A percentile compares a stretch with the other conserved stretches of the same genome.
phyloP scores from a whole-genome alignment of 139 green algal genomes.

The Monoraphidium neglectum region DNA sequence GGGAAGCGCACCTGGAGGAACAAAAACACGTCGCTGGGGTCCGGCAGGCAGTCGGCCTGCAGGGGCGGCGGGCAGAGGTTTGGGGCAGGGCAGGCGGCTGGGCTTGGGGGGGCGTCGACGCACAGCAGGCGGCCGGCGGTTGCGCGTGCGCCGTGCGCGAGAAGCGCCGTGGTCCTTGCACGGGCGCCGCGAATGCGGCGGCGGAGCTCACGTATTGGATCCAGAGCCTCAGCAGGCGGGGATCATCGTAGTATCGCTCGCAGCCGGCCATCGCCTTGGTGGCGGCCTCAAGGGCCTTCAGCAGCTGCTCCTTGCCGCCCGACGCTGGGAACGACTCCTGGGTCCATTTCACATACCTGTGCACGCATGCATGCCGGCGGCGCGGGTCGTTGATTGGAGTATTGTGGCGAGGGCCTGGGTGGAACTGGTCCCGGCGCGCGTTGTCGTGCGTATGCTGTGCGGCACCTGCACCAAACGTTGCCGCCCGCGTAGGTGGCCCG shows the following conservation, averaged over 20 bases:
- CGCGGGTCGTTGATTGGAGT: background rate
- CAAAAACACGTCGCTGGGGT: constrained; percentile 88
- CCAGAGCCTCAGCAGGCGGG: constrained; percentile 92
- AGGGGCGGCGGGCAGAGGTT: background rate
- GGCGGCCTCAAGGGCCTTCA: constrained; percentile 85
- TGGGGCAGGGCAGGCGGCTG: too few species aligned
- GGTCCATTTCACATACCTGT: constrained; percentile 92
- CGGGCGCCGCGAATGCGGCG: too few species aligned
- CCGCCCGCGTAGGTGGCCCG: too few species aligned
- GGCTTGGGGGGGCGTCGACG: too few species aligned
- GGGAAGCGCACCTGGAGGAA: too few species aligned
- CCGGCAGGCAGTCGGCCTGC: constrained; percentile 83
- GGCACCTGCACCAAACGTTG: too few species aligned
- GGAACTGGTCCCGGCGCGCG: background rate
- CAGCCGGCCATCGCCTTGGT: constrained; percentile 67
- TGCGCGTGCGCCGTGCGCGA: too few species aligned
- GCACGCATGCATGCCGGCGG: too few species aligned
- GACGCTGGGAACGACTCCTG: constrained; percentile 67
- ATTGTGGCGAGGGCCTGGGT: too few species aligned
- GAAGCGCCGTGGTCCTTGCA: too few species aligned
- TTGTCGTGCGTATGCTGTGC: background rate
- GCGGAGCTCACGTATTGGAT: constrained; percentile 92
- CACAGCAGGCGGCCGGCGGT: background rate
- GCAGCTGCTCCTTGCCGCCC: constrained; percentile 76
- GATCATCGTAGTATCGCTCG: constrained; percentile 75